These are phyloP conservation scores for Urtica urens DNA, from an alignment of 306 rosid species.

Conservation along the genomic window DNA sequence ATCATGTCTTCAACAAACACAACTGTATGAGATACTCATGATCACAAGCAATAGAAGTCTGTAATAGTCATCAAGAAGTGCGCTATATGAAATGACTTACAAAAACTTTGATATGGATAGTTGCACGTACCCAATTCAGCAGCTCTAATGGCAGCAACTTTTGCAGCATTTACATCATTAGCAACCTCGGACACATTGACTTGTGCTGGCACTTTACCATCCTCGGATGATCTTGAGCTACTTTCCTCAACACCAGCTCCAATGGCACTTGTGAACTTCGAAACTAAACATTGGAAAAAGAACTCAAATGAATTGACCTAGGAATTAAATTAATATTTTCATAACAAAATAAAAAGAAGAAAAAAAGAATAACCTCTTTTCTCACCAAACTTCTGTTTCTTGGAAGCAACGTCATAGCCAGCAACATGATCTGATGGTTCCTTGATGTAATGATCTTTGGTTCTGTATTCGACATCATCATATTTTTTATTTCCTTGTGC, in stretches of 20 bases:
- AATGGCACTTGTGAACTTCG: conserved; percentile 33
- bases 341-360: not conserved
- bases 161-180: conserved; percentile 63
- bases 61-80: not conserved
- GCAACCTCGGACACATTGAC: conserved; percentile 33
- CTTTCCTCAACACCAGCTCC: conserved; percentile 28
- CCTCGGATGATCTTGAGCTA: conserved; percentile 23
- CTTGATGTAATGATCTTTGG: conserved; percentile 32
- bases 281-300: conserved; percentile 8
- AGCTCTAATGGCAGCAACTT: conserved; percentile 92
- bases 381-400: conserved; percentile 38
- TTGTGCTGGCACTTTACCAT: conserved; percentile 32
- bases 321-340: not conserved
- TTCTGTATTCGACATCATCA: conserved; percentile 29
- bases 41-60: not conserved
- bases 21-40: not conserved
- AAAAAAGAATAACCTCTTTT: conserved; percentile 38
- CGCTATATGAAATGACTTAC: not conserved
- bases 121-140: conserved; percentile 71
- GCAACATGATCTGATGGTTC: conserved; percentile 37
- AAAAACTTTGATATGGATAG: conserved; percentile 3
- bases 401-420: conserved; percentile 41
- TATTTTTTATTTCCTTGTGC: conserved; percentile 36
- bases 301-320: not conserved
- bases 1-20: not conserved